These are phyloP conservation scores for Heimioporus sp. DNA, from an alignment of 768 basidiomycete species.

Conservation along the genomic window DNA sequence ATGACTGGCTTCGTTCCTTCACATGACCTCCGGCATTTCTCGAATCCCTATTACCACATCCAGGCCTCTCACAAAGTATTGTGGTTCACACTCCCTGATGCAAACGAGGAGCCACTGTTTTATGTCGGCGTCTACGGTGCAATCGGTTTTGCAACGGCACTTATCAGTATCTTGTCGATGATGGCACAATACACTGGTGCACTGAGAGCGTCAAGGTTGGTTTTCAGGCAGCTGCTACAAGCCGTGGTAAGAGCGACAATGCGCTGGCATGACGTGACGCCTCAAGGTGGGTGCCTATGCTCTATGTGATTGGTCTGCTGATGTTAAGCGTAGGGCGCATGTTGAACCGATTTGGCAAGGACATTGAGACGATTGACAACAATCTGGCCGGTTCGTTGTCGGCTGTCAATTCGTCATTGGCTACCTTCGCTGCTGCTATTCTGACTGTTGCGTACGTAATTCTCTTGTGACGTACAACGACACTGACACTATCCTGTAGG, in stretches of 20 bases:
- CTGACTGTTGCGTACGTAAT: conserved; percentile 62
- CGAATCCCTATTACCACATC: conserved; percentile 17
- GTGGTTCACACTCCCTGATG: conserved; percentile 41
- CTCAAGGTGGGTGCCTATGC: conserved; percentile 48
- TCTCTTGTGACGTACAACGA: conserved; percentile 6
- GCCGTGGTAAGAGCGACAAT: conserved; percentile 81
- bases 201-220: conserved; percentile 33
- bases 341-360: conserved; percentile 85
- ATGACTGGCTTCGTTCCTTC: conserved; percentile 24
- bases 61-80: conserved; percentile 3
- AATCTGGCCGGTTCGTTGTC: conserved; percentile 67
- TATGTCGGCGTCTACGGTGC: conserved; percentile 67
- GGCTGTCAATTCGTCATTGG: conserved; percentile 74
- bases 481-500: conserved; percentile 28
- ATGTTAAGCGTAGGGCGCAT: conserved; percentile 55
- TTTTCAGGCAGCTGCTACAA: conserved; percentile 54
- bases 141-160: conserved; percentile 51
- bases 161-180: conserved; percentile 45
- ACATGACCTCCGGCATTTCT: conserved; percentile 14
- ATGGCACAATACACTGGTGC: conserved; percentile 59
- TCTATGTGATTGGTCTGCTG: no score
- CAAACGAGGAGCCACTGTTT: conserved; percentile 62
- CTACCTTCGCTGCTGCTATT: conserved; percentile 74
- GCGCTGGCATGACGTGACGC: conserved; percentile 82
- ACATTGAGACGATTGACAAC: conserved; percentile 84